Evolutionary conservation across 306 rosid genomes (phyloP), one percentile per base, ranked within the genome.

Genomic region (Quercus parvula): DNA sequence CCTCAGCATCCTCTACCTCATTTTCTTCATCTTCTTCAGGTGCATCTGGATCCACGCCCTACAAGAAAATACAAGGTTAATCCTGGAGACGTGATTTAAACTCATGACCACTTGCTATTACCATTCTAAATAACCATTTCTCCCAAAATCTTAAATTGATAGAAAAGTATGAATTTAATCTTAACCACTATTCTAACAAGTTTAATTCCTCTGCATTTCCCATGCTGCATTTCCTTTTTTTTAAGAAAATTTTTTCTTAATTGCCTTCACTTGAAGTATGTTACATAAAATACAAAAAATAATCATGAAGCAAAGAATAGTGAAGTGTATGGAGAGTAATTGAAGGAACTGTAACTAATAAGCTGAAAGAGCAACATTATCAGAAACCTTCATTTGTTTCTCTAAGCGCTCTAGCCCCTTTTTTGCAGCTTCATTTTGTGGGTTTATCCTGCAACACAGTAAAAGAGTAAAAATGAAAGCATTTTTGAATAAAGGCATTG

Each of bases 31-130:
- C 99, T 63, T 96, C 98, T 86, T 96, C 99, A 11, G 96, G 96
- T 82, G 99, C 99, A 89, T 96, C 99, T 17, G 99, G 99, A 87
- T 96, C 98, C 57, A 91, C 94, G 59, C 97, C 98, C 97, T 93
- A 59, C 62, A 59, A 76, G 35, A 77, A 41, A 33, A 84, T 44
- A 76, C 70, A 81, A 55, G 74, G 54, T 75, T 79, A 64, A 81
- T 78, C 71, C 74, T 38, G 61, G 18, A 49, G 57, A 24, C 41
- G 6, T 35, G 41, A 35, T 35, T 35, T 6, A 41, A 41, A 41
- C 46, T 41, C 46, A 41, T 41, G 46, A 41, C 46, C 46, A 41
- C 46, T 41, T 41, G 46, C 46, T 41, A 11, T 8, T 41, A 8
- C 12, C 12, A 41, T 8, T 11, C 46, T 8, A 41, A 41, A 41